These are phyloP conservation scores for Fusarium sp. DNA, from an alignment of 2,329 filamentous ascomycete genomes.

Conservation along the genomic window DNA sequence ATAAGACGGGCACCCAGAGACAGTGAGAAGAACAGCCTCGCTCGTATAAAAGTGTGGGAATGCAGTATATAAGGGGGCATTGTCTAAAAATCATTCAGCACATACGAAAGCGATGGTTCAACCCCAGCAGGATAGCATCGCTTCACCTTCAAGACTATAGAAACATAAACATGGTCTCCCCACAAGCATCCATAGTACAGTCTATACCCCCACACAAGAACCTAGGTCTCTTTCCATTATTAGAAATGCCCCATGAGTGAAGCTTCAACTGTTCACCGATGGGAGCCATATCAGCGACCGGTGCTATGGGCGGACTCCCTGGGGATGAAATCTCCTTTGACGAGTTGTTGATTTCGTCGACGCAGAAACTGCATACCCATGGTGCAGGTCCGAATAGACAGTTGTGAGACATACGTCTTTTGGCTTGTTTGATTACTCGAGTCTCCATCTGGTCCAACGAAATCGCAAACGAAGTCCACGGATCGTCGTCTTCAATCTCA, in stretches of 20 bases:
- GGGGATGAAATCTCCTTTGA: background rate
- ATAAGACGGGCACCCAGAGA: background rate
- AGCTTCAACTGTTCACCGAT: background rate
- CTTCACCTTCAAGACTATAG: background rate
- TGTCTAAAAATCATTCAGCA: background rate
- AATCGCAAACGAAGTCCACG: conserved; percentile 3
- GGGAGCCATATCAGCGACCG: conserved; percentile 12
- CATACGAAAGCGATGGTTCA: too few species aligned
- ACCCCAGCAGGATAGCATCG: background rate
- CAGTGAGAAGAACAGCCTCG: background rate
- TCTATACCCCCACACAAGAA: conserved; percentile 3
- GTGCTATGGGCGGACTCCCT: background rate
- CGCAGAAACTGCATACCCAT: conserved; percentile 19
- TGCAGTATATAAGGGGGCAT: background rate
- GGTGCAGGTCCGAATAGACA: conserved; percentile 20
- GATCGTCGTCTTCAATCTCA: background rate
- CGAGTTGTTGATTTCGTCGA: background rate
- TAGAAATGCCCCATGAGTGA: background rate
- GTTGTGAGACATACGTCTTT: background rate
- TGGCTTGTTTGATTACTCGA: background rate
- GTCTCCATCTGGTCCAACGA: background rate
- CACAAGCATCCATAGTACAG: conserved; percentile 21
- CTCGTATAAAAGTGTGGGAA: background rate
- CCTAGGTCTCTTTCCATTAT: background rate
- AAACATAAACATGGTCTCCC: conserved; percentile 30